These are phyloP conservation scores for Volvox reticuliferus DNA, from an alignment of 139 green algal genomes.

Conservation along the genomic window DNA sequence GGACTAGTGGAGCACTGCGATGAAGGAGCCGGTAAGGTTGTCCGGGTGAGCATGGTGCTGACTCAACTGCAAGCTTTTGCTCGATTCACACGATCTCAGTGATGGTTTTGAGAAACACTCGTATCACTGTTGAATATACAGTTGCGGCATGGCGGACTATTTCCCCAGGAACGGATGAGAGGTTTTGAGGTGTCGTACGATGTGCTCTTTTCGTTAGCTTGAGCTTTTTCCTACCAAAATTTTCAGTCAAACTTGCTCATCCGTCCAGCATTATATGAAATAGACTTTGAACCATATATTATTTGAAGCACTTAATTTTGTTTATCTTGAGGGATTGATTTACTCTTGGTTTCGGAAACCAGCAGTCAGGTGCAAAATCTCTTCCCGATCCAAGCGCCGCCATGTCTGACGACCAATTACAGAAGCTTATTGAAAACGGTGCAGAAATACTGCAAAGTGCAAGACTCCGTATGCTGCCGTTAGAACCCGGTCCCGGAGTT, in stretches of 20 bases:
- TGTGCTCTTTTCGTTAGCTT: not conserved
- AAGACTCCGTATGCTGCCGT: not conserved
- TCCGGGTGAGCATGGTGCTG: conserved; percentile 3
- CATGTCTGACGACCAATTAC: not conserved
- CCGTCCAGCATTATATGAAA: not conserved
- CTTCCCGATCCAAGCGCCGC: too few species aligned
- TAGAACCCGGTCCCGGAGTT: not conserved
- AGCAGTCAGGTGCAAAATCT: too few species aligned
- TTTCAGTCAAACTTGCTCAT: not conserved
- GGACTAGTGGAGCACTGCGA: not conserved
- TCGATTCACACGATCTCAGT: too few species aligned
- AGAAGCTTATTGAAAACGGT: not conserved
- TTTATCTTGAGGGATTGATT: too few species aligned
- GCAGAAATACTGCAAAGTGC: not conserved
- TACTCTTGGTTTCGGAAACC: too few species aligned
- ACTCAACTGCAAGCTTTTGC: not conserved
- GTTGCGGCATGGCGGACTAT: not conserved
- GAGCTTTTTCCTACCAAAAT: not conserved
- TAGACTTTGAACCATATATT: not conserved
- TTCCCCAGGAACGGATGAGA: conserved; percentile 1
- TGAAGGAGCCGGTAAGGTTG: not conserved
- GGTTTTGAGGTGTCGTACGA: not conserved
- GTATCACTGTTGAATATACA: not conserved
- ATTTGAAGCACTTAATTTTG: too few species aligned
- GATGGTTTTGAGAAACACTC: too few species aligned